phyloP scores from a whole-genome alignment of 2,329 filamentous ascomycete genomes.

The Colletotrichum simmondsii region DNA sequence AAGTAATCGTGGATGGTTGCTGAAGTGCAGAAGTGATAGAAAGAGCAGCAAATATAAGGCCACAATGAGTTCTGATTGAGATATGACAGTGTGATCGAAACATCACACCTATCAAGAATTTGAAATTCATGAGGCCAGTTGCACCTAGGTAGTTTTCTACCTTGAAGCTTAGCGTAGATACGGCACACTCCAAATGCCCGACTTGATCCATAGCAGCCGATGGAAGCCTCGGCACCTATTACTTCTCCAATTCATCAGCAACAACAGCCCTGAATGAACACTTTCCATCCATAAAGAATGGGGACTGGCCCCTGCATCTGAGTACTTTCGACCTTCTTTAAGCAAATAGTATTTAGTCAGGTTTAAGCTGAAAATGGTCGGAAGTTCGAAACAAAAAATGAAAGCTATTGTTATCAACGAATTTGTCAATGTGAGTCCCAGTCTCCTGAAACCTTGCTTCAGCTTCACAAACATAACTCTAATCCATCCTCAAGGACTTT shows the following conservation, averaged over 20 bases:
- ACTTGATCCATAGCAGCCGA: not conserved
- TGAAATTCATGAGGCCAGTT: not conserved
- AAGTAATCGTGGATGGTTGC: not conserved
- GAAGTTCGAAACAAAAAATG: slow-evolving; percentile 34
- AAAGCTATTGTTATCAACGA: slow-evolving; percentile 42
- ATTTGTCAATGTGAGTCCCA: slow-evolving; percentile 38
- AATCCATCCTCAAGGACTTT: slow-evolving; percentile 27
- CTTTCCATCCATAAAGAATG: not conserved
- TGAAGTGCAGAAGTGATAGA: not conserved
- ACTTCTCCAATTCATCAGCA: not conserved
- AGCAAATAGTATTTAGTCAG: not conserved
- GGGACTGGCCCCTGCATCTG: too few relatives aligned
- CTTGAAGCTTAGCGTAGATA: not conserved
- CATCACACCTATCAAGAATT: not conserved
- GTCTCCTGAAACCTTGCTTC: not conserved
- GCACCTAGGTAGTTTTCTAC: not conserved
- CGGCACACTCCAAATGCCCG: not conserved
- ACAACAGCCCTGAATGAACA: not conserved
- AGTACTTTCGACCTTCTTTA: not conserved
- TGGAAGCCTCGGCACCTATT: slow-evolving; percentile 6
- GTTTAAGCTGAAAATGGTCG: not conserved
- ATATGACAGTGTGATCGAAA: not conserved
- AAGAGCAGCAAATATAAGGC: not conserved
- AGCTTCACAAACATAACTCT: not conserved
- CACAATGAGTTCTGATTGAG: not conserved